Evolutionary conservation across 495 filamentous ascomycete species (phyloP).

Genomic region (Friedmanniomyces simplex): DNA sequence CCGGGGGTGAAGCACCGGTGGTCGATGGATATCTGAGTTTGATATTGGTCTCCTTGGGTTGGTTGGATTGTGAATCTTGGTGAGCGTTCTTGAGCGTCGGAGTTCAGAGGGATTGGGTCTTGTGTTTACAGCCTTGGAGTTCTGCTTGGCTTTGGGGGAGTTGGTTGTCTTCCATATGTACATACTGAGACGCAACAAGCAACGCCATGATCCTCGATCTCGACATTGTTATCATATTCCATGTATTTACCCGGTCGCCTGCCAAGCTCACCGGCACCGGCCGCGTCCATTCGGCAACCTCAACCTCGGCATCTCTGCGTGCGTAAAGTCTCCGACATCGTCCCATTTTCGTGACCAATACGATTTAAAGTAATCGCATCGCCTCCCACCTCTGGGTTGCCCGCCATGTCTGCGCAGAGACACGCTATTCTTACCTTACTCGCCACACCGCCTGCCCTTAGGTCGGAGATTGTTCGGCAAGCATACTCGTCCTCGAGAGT

Average conservation of each 20-base stretch:
- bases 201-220: too few relatives aligned
- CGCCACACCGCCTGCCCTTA: slow-evolving; percentile 9
- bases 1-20: slow-evolving; percentile 25
- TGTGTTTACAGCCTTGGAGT: too few relatives aligned
- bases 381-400: background rate
- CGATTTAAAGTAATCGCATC: background rate
- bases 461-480: slow-evolving; percentile 17
- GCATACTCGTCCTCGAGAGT: background rate
- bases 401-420: background rate
- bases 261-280: too few relatives aligned
- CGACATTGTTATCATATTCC: too few relatives aligned
- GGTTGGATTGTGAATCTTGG: background rate
- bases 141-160: too few relatives aligned
- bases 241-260: too few relatives aligned
- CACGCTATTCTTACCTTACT: background rate
- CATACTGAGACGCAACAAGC: background rate
- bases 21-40: slow-evolving; percentile 30
- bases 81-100: too few relatives aligned
- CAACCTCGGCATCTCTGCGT: background rate
- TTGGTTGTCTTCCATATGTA: too few relatives aligned
- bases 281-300: too few relatives aligned
- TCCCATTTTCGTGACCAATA: background rate
- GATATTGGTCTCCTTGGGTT: background rate
- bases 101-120: too few relatives aligned
- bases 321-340: background rate